Percentiles rank a stretch among this genome's conserved stretches.
phyloP scores from a whole-genome alignment of 2,329 filamentous ascomycete species.

The Neofusicoccum kwambonambiense region DNA sequence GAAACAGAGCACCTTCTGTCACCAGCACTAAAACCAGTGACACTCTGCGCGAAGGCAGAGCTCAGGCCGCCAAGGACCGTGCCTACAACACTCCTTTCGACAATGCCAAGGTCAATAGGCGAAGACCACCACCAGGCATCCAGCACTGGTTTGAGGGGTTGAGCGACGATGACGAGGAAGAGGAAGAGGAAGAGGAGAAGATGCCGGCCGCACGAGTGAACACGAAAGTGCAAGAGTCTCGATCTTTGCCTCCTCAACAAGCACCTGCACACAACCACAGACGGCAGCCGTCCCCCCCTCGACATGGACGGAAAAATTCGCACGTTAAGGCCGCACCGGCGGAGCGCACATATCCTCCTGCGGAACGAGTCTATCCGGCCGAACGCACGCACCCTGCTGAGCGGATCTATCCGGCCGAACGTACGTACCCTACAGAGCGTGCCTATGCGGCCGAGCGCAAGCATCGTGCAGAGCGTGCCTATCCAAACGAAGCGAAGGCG shows the following conservation, averaged over 20 bases:
- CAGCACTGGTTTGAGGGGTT: slow-evolving; percentile 53
- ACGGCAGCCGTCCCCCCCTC: neutral
- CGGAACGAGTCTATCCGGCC: neutral
- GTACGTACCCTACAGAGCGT: no score
- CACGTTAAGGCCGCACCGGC: neutral
- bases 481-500: neutral
- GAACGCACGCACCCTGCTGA: neutral
- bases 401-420: no score
- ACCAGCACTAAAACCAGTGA: slow-evolving; percentile 27
- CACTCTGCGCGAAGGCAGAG: slow-evolving; percentile 19
- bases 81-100: slow-evolving; percentile 31
- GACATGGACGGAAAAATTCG: neutral
- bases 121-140: slow-evolving; percentile 48
- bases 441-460: no score
- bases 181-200: slow-evolving; percentile 24
- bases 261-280: neutral
- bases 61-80: slow-evolving; percentile 16
- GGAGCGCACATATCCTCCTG: neutral
- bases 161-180: slow-evolving; percentile 40
- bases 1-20: slow-evolving; percentile 25
- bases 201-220: neutral
- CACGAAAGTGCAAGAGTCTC: neutral
- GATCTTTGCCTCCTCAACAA: neutral
- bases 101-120: slow-evolving; percentile 47
- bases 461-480: neutral